Conservation (phyloP, 2,329 filamentous ascomycete species). For the Trichoderma brevicompactum region DNA sequence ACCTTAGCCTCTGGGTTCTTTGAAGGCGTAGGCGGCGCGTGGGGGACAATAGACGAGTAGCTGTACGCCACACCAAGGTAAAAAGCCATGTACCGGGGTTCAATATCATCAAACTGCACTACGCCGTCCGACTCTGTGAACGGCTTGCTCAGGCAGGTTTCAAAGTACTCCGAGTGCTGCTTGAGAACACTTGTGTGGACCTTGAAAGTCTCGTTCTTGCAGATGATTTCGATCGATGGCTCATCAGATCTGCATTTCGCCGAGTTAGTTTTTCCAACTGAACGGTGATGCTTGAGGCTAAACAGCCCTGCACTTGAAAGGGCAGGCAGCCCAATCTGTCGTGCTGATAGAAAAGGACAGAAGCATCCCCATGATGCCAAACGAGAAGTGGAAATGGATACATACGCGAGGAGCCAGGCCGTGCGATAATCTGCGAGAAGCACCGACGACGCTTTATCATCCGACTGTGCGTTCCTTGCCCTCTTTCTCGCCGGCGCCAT, state of each 20-base stretch:
- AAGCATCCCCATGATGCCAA: background rate
- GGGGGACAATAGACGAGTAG: constrained; percentile 42
- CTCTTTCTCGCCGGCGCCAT: constrained; percentile 39
- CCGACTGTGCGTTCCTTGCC: constrained; percentile 31
- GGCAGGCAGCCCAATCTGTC: too few species aligned
- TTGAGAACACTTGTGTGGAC: constrained; percentile 40
- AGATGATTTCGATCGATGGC: constrained; percentile 39
- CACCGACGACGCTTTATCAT: constrained; percentile 32
- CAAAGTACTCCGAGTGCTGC: constrained; percentile 44
- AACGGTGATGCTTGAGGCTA: background rate
- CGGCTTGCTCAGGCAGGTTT: constrained; percentile 36
- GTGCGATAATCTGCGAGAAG: constrained; percentile 41
- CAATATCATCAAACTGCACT: constrained; percentile 41
- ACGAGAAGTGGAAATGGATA: background rate
- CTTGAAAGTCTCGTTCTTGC: constrained; percentile 38
- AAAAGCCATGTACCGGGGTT: constrained; percentile 41
- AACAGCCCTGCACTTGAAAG: background rate
- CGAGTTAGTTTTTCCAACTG: background rate
- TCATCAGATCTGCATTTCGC: constrained; percentile 36
- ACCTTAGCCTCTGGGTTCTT: constrained; percentile 36
- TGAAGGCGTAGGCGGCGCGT: constrained; percentile 34
- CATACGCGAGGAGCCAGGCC: constrained; percentile 44
- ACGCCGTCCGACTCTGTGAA: constrained; percentile 39
- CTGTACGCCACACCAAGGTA: constrained; percentile 45
- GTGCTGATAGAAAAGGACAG: background rate